Evolutionary conservation across 768 basidiomycete genomes (phyloP).

Genomic region (Neoboletus brunneissimus): DNA sequence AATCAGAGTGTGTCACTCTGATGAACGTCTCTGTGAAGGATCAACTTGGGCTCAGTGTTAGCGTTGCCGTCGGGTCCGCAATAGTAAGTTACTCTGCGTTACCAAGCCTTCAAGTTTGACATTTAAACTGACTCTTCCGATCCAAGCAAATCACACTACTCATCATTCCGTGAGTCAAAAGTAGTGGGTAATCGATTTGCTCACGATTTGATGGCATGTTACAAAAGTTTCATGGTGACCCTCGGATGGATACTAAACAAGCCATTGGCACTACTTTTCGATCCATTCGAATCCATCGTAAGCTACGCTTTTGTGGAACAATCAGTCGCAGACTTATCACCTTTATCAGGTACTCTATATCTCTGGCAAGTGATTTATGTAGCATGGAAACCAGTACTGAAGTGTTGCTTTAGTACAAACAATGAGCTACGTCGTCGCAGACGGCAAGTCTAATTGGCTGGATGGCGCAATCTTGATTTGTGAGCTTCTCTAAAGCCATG

Average conservation of each 20-base stretch:
- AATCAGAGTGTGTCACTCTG: constrained; percentile 79
- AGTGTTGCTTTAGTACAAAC: constrained; percentile 57
- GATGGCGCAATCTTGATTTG: constrained; percentile 75
- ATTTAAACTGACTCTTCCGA: background rate
- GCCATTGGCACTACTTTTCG: constrained; percentile 78
- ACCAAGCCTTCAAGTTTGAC: background rate
- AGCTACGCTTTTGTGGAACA: constrained; percentile 12
- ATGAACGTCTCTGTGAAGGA: constrained; percentile 86
- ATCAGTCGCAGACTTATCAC: constrained; percentile 7
- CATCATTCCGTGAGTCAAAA: constrained; percentile 71
- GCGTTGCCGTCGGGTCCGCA: constrained; percentile 78
- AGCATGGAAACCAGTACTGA: constrained; percentile 25
- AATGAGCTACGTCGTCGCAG: constrained; percentile 77
- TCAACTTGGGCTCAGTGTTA: constrained; percentile 78
- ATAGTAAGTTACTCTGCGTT: constrained; percentile 46
- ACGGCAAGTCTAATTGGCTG: constrained; percentile 83
- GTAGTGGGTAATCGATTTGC: background rate
- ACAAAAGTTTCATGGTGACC: constrained; percentile 60
- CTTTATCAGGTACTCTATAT: constrained; percentile 35
- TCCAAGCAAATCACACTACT: constrained; percentile 78
- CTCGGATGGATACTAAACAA: constrained; percentile 83
- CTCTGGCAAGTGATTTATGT: constrained; percentile 36
- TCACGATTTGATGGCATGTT: constrained; percentile 1
- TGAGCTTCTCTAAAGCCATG: constrained; percentile 31
- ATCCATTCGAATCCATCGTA: constrained; percentile 83